phyloP scores from a whole-genome alignment of 768 basidiomycete genomes.

The Xerocomellus amylosporus region DNA sequence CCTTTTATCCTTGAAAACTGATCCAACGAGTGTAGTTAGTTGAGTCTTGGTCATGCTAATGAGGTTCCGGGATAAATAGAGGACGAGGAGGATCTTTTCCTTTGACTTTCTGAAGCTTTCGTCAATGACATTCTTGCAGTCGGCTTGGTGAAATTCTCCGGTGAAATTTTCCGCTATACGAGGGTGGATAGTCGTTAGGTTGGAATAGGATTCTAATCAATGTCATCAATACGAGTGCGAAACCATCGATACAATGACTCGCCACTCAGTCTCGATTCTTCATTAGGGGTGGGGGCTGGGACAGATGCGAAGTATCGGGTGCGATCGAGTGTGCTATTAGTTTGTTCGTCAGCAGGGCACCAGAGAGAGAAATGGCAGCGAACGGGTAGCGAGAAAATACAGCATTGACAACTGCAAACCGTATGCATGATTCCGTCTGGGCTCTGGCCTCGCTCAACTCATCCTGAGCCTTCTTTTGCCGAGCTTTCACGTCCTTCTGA shows the following conservation, averaged over 20 bases:
- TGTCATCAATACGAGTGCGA: neutral
- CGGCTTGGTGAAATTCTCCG: slow-evolving; percentile 16
- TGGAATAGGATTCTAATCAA: slow-evolving; percentile 17
- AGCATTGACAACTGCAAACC: slow-evolving; percentile 25
- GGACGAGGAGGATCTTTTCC: slow-evolving; percentile 19
- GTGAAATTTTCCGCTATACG: slow-evolving; percentile 17
- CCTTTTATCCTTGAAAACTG: slow-evolving; percentile 15
- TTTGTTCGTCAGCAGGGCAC: neutral
- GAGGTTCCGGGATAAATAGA: slow-evolving; percentile 16
- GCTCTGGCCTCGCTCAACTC: slow-evolving; percentile 6
- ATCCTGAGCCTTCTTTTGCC: slow-evolving; percentile 13
- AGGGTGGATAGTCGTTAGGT: slow-evolving; percentile 14
- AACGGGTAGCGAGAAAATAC: slow-evolving; percentile 27
- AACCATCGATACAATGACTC: slow-evolving; percentile 20
- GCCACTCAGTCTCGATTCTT: slow-evolving; percentile 15
- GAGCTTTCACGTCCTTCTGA: neutral
- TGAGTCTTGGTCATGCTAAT: slow-evolving; percentile 15
- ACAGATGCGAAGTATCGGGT: slow-evolving; percentile 13
- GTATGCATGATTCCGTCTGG: slow-evolving; percentile 20
- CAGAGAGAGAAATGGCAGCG: slow-evolving; percentile 1
- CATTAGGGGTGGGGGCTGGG: slow-evolving; percentile 10
- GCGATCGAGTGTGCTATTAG: slow-evolving; percentile 18
- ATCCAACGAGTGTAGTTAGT: slow-evolving; percentile 7
- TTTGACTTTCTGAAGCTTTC: slow-evolving; percentile 24
- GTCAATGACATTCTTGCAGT: slow-evolving; percentile 15